phyloP scores from a whole-genome alignment of 495 filamentous ascomycete species.

The Apiosordaria backusii region DNA sequence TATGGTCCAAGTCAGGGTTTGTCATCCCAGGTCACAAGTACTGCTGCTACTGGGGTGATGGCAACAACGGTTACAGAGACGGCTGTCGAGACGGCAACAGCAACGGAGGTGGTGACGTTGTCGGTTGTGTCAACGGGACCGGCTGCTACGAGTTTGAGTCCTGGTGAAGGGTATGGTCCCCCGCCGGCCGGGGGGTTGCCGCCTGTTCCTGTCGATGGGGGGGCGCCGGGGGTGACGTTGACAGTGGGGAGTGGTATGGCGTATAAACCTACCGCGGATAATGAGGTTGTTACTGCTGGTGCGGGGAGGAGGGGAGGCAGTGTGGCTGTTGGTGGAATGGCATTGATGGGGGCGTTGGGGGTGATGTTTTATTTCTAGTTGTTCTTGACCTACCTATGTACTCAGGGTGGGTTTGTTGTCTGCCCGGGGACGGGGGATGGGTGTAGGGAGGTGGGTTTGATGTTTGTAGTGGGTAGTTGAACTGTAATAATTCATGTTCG shows the following conservation, averaged over 20 bases:
- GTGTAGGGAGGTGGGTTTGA: too few species aligned
- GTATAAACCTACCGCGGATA: not conserved
- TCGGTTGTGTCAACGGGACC: too few species aligned
- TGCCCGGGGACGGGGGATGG: too few species aligned
- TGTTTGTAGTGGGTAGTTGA: too few species aligned
- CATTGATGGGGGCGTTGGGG: not conserved
- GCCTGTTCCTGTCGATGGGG: not conserved
- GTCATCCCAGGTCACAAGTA: not conserved
- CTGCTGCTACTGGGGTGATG: not conserved
- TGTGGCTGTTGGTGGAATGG: not conserved
- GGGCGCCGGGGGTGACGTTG: too few species aligned
- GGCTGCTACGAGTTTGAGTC: not conserved
- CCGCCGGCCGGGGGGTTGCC: not conserved
- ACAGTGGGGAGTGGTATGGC: not conserved
- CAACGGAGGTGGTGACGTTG: not conserved
- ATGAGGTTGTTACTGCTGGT: not conserved
- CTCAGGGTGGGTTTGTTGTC: too few species aligned
- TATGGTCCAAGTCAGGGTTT: not conserved
- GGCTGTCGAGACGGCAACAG: not conserved
- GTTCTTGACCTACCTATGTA: too few species aligned
- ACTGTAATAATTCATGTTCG: too few species aligned
- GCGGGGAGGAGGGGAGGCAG: not conserved
- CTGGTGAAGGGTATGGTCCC: not conserved
- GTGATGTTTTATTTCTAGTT: not conserved
- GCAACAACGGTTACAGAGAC: not conserved